Conservation (phyloP, 73 alveolate species). For the Stentor roeselii region DNA sequence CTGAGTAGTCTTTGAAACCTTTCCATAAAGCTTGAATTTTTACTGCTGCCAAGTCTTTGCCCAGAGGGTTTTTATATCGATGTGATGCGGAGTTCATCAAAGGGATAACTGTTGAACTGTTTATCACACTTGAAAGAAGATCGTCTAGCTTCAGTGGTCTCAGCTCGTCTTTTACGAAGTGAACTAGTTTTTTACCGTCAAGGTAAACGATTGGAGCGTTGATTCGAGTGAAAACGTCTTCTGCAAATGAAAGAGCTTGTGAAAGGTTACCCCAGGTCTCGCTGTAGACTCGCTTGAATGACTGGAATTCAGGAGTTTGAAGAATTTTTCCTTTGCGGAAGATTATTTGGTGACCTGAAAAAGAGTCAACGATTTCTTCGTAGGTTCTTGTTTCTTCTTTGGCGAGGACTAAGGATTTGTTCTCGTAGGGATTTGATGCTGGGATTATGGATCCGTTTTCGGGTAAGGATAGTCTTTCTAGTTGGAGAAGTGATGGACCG, state of each 20-base stretch:
- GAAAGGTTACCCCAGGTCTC: constrained; percentile 65
- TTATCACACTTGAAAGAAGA: constrained; percentile 52
- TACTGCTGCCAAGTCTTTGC: constrained; percentile 66
- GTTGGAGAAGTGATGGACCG: neutral
- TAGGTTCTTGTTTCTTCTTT: constrained; percentile 47
- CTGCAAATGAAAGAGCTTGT: constrained; percentile 43
- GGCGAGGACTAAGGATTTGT: neutral
- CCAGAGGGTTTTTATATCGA: constrained; percentile 66
- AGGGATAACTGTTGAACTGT: constrained; percentile 49
- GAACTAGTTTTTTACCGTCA: constrained; percentile 57
- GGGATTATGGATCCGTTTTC: neutral
- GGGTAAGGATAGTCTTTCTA: neutral
- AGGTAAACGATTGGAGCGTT: constrained; percentile 53
- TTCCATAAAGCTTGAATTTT: constrained; percentile 61
- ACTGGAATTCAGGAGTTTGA: constrained; percentile 57
- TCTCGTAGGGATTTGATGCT: neutral
- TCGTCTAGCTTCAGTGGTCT: constrained; percentile 28
- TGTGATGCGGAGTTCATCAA: constrained; percentile 53
- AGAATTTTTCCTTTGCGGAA: constrained; percentile 54
- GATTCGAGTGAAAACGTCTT: constrained; percentile 37
- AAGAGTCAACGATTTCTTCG: constrained; percentile 67
- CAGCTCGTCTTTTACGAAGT: constrained; percentile 42
- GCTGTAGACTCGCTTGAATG: constrained; percentile 56
- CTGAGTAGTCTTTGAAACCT: constrained; percentile 55
- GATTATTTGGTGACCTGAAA: constrained; percentile 60